These are phyloP conservation scores for Monsonia emarginata DNA, from an alignment of 441 rosid genomes.

Conservation along the genomic window DNA sequence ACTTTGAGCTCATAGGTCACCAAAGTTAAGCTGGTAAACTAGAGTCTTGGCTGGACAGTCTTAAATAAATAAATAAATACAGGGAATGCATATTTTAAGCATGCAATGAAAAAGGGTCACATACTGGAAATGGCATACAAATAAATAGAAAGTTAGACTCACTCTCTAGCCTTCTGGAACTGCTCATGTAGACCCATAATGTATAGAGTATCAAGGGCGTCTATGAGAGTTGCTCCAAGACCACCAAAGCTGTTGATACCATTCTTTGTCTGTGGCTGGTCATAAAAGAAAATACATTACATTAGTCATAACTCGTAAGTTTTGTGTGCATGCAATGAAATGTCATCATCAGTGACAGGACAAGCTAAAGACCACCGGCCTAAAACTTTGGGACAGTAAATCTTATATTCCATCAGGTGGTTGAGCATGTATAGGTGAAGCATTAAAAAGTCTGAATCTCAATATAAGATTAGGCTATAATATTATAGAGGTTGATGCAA, in stretches of 20 bases:
- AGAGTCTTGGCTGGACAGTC: neutral
- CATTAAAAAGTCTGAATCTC: neutral
- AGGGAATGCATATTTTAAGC: neutral
- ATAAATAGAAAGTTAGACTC: conserved; percentile 26
- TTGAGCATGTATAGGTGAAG: neutral
- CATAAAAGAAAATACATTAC: conserved; percentile 11
- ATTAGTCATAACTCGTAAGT: neutral
- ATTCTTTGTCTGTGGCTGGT: conserved; percentile 77
- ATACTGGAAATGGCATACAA: neutral
- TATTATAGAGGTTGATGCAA: neutral
- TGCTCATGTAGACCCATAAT: conserved; percentile 91
- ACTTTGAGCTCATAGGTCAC: neutral
- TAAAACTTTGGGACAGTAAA: neutral
- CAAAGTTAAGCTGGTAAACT: neutral
- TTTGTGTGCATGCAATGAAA: neutral
- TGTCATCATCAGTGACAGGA: neutral
- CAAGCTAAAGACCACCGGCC: neutral
- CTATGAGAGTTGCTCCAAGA: conserved; percentile 87
- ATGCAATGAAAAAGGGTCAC: neutral
- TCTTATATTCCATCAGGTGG: neutral
- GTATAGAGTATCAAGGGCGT: conserved; percentile 78
- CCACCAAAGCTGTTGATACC: conserved; percentile 94
- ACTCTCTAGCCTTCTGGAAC: conserved; percentile 89
- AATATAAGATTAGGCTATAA: neutral
- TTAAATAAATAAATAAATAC: neutral